Evolutionary conservation across 805 yeast species (phyloP).

Genomic region (Ogataea trehalophila): DNA sequence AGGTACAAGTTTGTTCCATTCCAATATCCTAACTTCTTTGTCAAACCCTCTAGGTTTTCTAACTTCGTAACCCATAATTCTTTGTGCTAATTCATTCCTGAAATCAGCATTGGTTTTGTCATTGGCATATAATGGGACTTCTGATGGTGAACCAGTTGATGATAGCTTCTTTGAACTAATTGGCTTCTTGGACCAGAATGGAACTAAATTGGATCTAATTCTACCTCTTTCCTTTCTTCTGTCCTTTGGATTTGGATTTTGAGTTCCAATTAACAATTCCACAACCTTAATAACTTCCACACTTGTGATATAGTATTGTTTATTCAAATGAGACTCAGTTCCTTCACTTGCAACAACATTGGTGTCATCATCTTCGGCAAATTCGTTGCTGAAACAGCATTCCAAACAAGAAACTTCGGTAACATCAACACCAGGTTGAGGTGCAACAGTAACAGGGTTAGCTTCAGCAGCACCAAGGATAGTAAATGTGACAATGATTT

Average conservation of each 20-base stretch:
- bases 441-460: conserved; percentile 36
- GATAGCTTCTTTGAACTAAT: conserved; percentile 39
- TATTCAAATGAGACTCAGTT: conserved; percentile 19
- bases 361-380: conserved; percentile 18
- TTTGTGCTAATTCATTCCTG: conserved; percentile 52
- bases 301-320: conserved; percentile 52
- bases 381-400: conserved; percentile 29
- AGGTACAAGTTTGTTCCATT: conserved; percentile 55
- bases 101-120: conserved; percentile 30
- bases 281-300: conserved; percentile 66
- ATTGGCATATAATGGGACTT: background rate
- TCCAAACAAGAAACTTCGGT: conserved; percentile 59
- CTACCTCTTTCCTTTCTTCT: conserved; percentile 63
- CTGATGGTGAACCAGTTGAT: conserved; percentile 9
- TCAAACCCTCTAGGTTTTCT: conserved; percentile 67
- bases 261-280: conserved; percentile 53
- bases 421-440: conserved; percentile 39
- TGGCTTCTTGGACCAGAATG: conserved; percentile 62
- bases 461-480: conserved; percentile 49
- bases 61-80: conserved; percentile 59
- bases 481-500: conserved; percentile 43
- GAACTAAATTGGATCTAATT: conserved; percentile 59
- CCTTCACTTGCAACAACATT: conserved; percentile 21
- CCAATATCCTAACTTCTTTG: conserved; percentile 58
- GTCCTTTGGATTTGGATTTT: conserved; percentile 40